A percentile compares a stretch with the other conserved stretches of the same genome.
Evolutionary conservation across 176 grass and related monocot genomes (phyloP).

Genomic region (Rhipidocladum racemiflorum): DNA sequence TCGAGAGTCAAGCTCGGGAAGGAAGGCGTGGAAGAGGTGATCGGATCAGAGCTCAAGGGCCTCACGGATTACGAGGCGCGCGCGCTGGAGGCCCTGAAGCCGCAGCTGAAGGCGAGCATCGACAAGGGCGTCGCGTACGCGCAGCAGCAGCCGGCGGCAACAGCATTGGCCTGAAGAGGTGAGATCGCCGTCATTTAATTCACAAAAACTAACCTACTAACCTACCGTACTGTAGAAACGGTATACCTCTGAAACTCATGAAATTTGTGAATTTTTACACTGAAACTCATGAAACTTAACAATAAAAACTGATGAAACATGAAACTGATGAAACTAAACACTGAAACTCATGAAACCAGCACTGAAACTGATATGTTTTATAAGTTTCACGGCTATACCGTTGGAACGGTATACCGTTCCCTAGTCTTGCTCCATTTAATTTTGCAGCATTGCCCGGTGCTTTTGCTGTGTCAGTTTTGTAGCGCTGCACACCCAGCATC

Average conservation of each 20-base stretch:
- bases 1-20: constrained; percentile 41
- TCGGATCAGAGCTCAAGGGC: constrained; percentile 31
- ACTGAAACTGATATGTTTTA: too few species aligned
- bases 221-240: too few species aligned
- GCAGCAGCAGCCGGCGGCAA: constrained; percentile 17
- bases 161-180: not conserved
- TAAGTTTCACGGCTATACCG: too few species aligned
- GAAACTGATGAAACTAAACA: too few species aligned
- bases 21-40: constrained; percentile 46
- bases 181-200: not conserved
- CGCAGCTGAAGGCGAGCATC: constrained; percentile 49
- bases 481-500: not conserved
- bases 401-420: too few species aligned
- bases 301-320: too few species aligned
- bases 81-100: constrained; percentile 42
- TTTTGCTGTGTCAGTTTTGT: not conserved
- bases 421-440: too few species aligned
- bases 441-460: not conserved
- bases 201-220: too few species aligned
- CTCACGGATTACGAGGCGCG: constrained; percentile 40
- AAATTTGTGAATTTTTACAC: too few species aligned
- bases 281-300: too few species aligned
- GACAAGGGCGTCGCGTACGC: constrained; percentile 48
- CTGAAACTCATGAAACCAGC: too few species aligned
- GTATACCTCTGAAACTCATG: too few species aligned